A percentile compares a stretch with the other conserved stretches of the same genome.
Conservation (phyloP, 2,329 filamentous ascomycete species). For the Aspergillus spinulosporus region DNA sequence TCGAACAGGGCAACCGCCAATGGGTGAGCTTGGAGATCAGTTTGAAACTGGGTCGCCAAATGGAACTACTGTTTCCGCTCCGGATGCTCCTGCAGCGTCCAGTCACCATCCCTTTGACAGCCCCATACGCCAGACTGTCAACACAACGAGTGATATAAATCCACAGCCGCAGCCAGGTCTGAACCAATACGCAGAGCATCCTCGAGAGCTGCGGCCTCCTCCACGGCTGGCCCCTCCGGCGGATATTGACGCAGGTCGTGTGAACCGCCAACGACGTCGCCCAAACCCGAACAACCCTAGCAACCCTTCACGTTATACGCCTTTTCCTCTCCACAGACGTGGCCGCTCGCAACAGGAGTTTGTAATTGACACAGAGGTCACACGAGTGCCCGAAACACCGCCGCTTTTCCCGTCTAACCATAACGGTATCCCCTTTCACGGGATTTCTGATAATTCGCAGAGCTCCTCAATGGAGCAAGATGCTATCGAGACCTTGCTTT, state of each 20-base stretch:
- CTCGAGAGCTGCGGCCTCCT: conserved; percentile 22
- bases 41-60: conserved; percentile 26
- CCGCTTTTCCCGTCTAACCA: conserved; percentile 30
- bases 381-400: conserved; percentile 34
- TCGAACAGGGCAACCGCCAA: conserved; percentile 56
- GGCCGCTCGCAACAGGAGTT: conserved; percentile 37
- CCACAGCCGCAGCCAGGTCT: conserved; percentile 19
- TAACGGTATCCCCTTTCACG: conserved; percentile 24
- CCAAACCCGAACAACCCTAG: conserved; percentile 39
- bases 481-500: conserved; percentile 52
- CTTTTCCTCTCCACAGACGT: conserved; percentile 32
- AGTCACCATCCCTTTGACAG: conserved; percentile 14
- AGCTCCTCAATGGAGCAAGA: conserved; percentile 52
- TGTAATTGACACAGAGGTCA: conserved; percentile 20
- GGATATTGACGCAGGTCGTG: conserved; percentile 41
- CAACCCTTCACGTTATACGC: conserved; percentile 21
- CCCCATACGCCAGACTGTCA: conserved; percentile 16
- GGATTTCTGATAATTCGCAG: conserved; percentile 40
- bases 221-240: conserved; percentile 45
- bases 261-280: conserved; percentile 35
- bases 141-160: conserved; percentile 18
- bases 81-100: conserved; percentile 20
- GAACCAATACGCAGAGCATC: conserved; percentile 14
- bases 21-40: conserved; percentile 31
- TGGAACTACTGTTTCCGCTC: conserved; percentile 25